A percentile compares a stretch with the other conserved stretches of the same genome.
These are phyloP conservation scores for Piromyces finnis DNA, from an alignment of 192 early-diverging fungal genomes.

Conservation along the genomic window DNA sequence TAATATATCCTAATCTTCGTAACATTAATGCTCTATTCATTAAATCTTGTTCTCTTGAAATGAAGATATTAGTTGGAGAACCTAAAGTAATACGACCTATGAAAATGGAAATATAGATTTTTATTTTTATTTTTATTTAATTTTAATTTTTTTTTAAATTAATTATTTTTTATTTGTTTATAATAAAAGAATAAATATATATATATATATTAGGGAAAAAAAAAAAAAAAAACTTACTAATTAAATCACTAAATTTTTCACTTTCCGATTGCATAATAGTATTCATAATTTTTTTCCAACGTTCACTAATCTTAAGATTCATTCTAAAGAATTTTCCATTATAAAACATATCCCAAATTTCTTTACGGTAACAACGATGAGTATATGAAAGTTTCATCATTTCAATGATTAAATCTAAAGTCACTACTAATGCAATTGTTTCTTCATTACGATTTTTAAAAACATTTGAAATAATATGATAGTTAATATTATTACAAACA, in stretches of 20 bases:
- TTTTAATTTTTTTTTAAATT: too few species aligned
- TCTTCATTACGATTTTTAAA: not conserved
- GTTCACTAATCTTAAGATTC: slow-evolving; percentile 16
- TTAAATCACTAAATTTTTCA: slow-evolving; percentile 51
- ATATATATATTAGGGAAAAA: too few species aligned
- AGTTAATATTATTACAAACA: not conserved
- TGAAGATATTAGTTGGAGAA: slow-evolving; percentile 54
- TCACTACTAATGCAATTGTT: not conserved
- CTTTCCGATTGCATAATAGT: slow-evolving; percentile 55
- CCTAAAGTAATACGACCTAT: slow-evolving; percentile 45
- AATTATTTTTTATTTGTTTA: too few species aligned
- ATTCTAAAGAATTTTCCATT: slow-evolving; percentile 55
- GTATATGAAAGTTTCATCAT: slow-evolving; percentile 41
- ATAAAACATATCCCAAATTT: slow-evolving; percentile 58
- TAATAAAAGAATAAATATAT: too few species aligned
- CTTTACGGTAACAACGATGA: slow-evolving; percentile 49
- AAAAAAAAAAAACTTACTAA: slow-evolving; percentile 14
- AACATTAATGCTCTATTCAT: slow-evolving; percentile 41
- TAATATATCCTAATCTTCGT: slow-evolving; percentile 59
- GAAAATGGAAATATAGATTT: too few species aligned
- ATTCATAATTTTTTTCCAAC: slow-evolving; percentile 54
- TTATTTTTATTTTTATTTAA: too few species aligned
- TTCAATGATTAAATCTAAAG: slow-evolving; percentile 37
- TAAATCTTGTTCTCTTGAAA: slow-evolving; percentile 65
- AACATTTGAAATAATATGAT: not conserved